Percentiles rank a stretch among this genome's conserved stretches.
Conservation (phyloP, 2,329 filamentous ascomycete genomes). For the Xylariaceae sp. region DNA sequence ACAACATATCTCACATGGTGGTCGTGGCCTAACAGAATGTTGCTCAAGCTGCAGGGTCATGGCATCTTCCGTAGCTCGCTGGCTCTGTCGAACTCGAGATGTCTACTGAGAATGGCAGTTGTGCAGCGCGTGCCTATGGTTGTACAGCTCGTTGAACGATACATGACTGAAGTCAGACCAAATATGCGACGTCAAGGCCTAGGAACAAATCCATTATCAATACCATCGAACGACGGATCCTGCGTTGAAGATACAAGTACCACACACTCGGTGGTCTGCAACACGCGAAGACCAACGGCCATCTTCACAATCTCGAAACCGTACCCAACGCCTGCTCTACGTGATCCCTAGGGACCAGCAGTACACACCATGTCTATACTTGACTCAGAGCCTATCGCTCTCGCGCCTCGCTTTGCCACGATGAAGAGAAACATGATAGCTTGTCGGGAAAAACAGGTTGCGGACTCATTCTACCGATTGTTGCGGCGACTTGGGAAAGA, state of each 20-base stretch:
- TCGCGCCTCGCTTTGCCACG: conserved; percentile 39
- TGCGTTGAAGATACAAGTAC: too few species aligned
- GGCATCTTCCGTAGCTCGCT: neutral
- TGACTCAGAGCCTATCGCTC: conserved; percentile 33
- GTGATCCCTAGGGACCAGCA: conserved; percentile 10
- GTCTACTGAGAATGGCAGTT: conserved; percentile 13
- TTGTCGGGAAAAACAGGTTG: conserved; percentile 36
- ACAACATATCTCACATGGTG: conserved; percentile 10
- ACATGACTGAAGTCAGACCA: too few species aligned
- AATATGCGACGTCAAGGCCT: too few species aligned
- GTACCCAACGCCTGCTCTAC: neutral
- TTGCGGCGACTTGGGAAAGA: conserved; percentile 35
- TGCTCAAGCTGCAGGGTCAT: too few species aligned
- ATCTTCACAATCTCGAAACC: too few species aligned
- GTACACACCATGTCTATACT: conserved; percentile 28
- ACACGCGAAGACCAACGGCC: too few species aligned
- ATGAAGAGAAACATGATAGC: conserved; percentile 39
- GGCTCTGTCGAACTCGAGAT: conserved; percentile 4
- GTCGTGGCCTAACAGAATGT: neutral
- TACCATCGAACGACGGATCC: too few species aligned
- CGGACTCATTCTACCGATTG: conserved; percentile 39
- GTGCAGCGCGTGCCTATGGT: neutral
- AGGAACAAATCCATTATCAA: too few species aligned
- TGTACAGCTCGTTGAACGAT: too few species aligned
- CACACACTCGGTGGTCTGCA: too few species aligned